These are phyloP conservation scores for Mucuna pruriens DNA, from an alignment of 306 rosid genomes.

Conservation along the genomic window DNA sequence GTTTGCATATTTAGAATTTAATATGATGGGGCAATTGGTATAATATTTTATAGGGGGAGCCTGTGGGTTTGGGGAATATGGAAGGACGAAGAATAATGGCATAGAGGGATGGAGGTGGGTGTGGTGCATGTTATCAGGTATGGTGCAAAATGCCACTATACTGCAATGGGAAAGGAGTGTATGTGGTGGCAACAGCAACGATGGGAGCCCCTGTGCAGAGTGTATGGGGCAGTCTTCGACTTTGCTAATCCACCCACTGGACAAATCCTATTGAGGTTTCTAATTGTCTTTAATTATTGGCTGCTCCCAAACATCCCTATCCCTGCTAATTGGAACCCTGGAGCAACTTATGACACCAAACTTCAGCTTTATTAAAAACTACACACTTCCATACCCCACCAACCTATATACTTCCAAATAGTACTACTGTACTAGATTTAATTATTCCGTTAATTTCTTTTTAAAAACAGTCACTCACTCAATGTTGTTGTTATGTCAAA, in stretches of 20 bases:
- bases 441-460: not conserved
- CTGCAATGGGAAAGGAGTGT: conserved; percentile 39
- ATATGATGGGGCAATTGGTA: no score
- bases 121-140: conserved; percentile 91
- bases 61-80: conserved; percentile 82
- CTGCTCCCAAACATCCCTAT: conserved; percentile 42
- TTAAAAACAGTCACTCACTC: no score
- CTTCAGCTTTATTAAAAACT: conserved; percentile 38
- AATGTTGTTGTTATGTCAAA: no score
- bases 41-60: conserved; percentile 72
- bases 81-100: conserved; percentile 55
- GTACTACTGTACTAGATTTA: no score
- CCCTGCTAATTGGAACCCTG: conserved; percentile 65
- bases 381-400: not conserved
- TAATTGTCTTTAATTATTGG: conserved; percentile 44
- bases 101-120: conserved; percentile 70
- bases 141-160: conserved; percentile 33
- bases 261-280: conserved; percentile 55
- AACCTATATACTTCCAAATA: no score
- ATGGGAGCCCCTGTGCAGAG: conserved; percentile 64
- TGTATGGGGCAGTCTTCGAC: conserved; percentile 78
- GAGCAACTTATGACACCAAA: conserved; percentile 54
- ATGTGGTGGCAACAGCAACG: conserved; percentile 44
- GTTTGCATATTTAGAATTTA: no score
- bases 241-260: conserved; percentile 60